phyloP scores from a whole-genome alignment of 2,329 filamentous ascomycete genomes.

The Metarhizium robertsii region DNA sequence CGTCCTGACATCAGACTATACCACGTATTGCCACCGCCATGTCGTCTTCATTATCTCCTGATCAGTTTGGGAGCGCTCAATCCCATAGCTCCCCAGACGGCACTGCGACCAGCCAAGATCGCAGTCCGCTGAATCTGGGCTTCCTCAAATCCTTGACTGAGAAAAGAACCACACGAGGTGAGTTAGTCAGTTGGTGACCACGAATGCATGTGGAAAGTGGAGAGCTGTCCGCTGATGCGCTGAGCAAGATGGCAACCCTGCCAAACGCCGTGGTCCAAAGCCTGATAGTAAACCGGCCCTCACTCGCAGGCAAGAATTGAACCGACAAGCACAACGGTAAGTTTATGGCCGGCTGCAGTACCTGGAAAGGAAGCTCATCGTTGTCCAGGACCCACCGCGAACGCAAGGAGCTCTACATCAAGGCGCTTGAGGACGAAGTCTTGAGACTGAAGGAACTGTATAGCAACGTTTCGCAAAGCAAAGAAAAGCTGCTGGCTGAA shows the following conservation, averaged over 20 bases:
- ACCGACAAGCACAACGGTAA: slow-evolving; percentile 91
- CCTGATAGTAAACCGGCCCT: slow-evolving; percentile 92
- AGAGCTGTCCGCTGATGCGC: slow-evolving; percentile 3
- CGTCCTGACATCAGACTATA: neutral
- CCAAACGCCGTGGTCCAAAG: slow-evolving; percentile 88
- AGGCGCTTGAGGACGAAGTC: slow-evolving; percentile 85
- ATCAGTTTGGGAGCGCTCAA: slow-evolving; percentile 19
- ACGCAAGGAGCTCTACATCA: slow-evolving; percentile 93
- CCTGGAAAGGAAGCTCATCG: neutral
- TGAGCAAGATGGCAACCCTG: slow-evolving; percentile 63
- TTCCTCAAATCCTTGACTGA: slow-evolving; percentile 61
- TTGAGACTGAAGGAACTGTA: slow-evolving; percentile 81
- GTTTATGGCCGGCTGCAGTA: slow-evolving; percentile 6
- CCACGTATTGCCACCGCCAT: neutral
- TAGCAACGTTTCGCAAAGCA: slow-evolving; percentile 63
- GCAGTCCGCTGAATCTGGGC: slow-evolving; percentile 39
- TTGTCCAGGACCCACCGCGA: slow-evolving; percentile 77
- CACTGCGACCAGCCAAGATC: slow-evolving; percentile 24
- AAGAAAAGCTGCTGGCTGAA: slow-evolving; percentile 66
- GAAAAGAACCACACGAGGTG: slow-evolving; percentile 72
- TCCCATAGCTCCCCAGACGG: slow-evolving; percentile 16
- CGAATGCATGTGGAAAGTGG: neutral
- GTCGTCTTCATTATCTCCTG: slow-evolving; percentile 36
- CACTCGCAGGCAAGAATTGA: slow-evolving; percentile 85
- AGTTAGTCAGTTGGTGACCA: slow-evolving; percentile 4